Conservation (phyloP, 352 stramenopile genomes). For the Globisporangium spinosum region DNA sequence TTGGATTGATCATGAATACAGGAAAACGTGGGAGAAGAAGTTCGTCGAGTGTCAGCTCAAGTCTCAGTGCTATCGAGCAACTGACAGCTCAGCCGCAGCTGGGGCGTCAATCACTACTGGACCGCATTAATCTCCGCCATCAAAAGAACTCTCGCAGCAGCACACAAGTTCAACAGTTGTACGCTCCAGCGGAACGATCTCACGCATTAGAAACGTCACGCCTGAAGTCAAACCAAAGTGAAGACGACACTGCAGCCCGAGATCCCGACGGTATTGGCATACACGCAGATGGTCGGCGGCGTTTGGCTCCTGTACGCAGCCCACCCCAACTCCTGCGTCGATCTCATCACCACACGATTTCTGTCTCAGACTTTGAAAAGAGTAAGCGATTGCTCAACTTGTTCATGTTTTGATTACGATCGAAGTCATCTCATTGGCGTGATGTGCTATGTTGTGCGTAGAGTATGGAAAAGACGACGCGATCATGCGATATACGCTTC, state of each 20-base stretch:
- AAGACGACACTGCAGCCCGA: not conserved
- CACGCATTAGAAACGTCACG: not conserved
- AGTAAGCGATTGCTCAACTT: slow-evolving; percentile 2
- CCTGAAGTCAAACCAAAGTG: slow-evolving; percentile 1
- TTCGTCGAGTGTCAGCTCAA: not conserved
- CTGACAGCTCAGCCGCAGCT: not conserved
- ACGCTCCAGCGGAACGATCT: not conserved
- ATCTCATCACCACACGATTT: not conserved
- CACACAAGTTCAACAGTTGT: not conserved
- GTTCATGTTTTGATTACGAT: not conserved
- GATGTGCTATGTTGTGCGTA: slow-evolving; percentile 13
- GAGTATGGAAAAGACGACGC: slow-evolving; percentile 44
- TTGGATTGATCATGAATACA: not conserved
- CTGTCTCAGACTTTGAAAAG: slow-evolving; percentile 9
- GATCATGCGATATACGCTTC: slow-evolving; percentile 41
- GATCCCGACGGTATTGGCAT: too few species aligned
- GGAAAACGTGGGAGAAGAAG: slow-evolving; percentile 6
- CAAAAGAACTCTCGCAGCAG: not conserved
- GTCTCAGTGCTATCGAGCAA: slow-evolving; percentile 1
- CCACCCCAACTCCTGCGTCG: not conserved
- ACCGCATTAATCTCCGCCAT: slow-evolving; percentile 7
- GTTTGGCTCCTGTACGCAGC: not conserved
- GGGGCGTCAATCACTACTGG: not conserved
- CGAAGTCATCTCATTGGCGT: not conserved
- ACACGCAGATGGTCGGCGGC: not conserved